A percentile compares a stretch with the other conserved stretches of the same genome.
phyloP scores from a whole-genome alignment of 176 grass and related monocot genomes.

The Paspalum vaginatum region DNA sequence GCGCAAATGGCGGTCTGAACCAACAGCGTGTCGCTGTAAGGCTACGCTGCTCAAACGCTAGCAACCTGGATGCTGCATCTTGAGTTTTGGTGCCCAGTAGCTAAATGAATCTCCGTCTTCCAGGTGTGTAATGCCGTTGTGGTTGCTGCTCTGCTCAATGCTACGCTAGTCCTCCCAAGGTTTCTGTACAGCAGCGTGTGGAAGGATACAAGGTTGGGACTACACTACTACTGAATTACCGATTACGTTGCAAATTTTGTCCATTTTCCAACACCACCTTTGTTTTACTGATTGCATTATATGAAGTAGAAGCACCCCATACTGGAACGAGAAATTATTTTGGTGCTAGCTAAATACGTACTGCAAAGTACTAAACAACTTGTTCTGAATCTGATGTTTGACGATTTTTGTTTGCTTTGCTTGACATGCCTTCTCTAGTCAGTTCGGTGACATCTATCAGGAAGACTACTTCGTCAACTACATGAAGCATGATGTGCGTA shows the following conservation, averaged over 20 bases:
- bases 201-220: constrained; percentile 73
- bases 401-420: not conserved
- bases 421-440: constrained; percentile 42
- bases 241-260: too few species aligned
- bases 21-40: constrained; percentile 94
- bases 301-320: not conserved
- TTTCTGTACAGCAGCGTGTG: constrained; percentile 96
- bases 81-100: not conserved
- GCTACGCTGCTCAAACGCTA: not conserved
- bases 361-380: not conserved
- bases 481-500: constrained; percentile 77
- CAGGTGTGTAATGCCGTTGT: constrained; percentile 92
- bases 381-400: not conserved
- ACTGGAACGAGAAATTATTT: not conserved
- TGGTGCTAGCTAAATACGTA: too few species aligned
- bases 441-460: constrained; percentile 96
- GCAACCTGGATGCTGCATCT: not conserved
- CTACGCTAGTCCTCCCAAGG: constrained; percentile 66
- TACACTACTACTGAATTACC: too few species aligned
- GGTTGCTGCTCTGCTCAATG: constrained; percentile 78
- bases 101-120: not conserved
- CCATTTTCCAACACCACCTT: not conserved
- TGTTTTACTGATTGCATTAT: not conserved
- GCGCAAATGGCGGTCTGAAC: constrained; percentile 89
- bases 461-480: constrained; percentile 88